Conservation (phyloP, 768 basidiomycete genomes). For the Tulasnella sp. region DNA sequence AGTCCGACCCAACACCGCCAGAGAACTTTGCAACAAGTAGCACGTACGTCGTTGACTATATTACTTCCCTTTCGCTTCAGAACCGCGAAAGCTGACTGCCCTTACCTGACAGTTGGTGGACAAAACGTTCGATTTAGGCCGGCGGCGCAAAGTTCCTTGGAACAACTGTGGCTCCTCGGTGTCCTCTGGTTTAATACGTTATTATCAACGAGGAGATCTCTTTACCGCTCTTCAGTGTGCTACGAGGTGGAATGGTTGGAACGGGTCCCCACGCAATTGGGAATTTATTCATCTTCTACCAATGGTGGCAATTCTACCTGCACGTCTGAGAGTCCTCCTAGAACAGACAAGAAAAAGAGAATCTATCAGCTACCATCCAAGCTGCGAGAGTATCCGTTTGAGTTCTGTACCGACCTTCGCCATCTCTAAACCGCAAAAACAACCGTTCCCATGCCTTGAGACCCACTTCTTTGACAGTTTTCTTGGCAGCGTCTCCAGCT, state of each 20-base stretch:
- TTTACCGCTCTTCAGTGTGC: background rate
- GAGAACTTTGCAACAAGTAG: conserved; percentile 64
- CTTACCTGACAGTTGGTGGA: background rate
- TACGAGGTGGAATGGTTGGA: background rate
- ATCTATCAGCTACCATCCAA: background rate
- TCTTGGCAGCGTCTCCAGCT: background rate
- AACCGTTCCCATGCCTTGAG: conserved; percentile 13
- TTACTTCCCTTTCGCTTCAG: background rate
- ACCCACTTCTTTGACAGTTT: conserved; percentile 11
- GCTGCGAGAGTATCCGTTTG: background rate
- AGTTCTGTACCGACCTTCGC: background rate
- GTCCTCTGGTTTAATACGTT: background rate
- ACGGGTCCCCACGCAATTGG: background rate
- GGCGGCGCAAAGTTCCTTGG: background rate
- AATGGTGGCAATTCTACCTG: conserved; percentile 13
- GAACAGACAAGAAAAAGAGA: background rate
- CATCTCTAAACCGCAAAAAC: conserved; percentile 15
- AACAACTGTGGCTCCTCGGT: too few relatives aligned
- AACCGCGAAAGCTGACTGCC: background rate
- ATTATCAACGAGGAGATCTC: too few relatives aligned
- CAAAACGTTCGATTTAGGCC: background rate
- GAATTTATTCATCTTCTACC: background rate
- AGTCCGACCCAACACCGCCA: conserved; percentile 66
- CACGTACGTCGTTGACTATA: background rate
- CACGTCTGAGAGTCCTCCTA: conserved; percentile 2